Evolutionary conservation across 768 basidiomycete genomes (phyloP).

Genomic region (Rhodosporidiobolus sp.): DNA sequence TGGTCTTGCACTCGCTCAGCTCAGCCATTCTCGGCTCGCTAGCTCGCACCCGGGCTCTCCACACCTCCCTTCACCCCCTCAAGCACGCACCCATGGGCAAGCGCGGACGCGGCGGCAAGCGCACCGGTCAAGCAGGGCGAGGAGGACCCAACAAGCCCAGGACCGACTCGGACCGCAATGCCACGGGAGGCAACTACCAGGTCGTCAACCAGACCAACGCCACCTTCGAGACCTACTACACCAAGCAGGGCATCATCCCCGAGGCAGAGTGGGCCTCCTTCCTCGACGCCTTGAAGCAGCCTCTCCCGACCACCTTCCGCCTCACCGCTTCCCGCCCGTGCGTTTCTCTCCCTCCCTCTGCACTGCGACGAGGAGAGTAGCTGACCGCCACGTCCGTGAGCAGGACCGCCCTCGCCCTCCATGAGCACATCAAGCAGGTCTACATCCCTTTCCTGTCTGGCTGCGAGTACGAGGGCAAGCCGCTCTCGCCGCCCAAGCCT

Average conservation of each 20-base stretch:
- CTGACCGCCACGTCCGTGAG: slow-evolving; percentile 51
- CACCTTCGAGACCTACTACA: slow-evolving; percentile 54
- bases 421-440: slow-evolving; percentile 68
- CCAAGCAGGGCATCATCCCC: slow-evolving; percentile 67
- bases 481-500: slow-evolving; percentile 72
- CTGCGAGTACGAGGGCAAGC: slow-evolving; percentile 70
- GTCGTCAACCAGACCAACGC: slow-evolving; percentile 44
- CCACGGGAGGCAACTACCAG: slow-evolving; percentile 7
- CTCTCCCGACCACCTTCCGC: slow-evolving; percentile 89
- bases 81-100: not conserved
- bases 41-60: not conserved
- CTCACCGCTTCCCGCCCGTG: slow-evolving; percentile 85
- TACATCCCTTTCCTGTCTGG: slow-evolving; percentile 74
- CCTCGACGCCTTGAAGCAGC: slow-evolving; percentile 61
- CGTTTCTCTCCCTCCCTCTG: slow-evolving; percentile 45
- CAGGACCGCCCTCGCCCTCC: slow-evolving; percentile 63
- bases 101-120: not conserved
- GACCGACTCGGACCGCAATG: slow-evolving; percentile 8
- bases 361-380: slow-evolving; percentile 27
- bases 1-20: too few species aligned
- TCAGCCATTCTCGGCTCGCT: too few species aligned
- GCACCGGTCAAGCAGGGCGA: too few species aligned
- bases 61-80: not conserved
- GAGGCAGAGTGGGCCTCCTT: slow-evolving; percentile 74
- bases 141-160: too few species aligned